phyloP scores from a whole-genome alignment of 257 asterid species.

The Scutellaria barbata region DNA sequence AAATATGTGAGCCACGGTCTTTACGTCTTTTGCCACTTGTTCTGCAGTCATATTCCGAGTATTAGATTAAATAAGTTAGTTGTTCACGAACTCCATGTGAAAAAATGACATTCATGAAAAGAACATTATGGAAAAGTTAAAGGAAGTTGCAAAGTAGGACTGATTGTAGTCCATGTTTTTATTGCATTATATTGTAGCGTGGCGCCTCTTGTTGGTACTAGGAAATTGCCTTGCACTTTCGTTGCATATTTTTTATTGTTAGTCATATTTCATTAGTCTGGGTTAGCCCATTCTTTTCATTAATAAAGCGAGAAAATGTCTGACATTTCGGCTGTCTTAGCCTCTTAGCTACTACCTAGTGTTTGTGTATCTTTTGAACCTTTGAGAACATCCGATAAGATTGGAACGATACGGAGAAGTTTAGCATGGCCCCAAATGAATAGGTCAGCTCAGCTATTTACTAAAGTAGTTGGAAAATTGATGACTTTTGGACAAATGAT shows the following conservation, averaged over 20 bases:
- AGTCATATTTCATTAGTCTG: not conserved
- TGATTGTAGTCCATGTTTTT: not conserved
- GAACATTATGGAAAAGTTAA: not conserved
- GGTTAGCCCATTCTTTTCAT: no score
- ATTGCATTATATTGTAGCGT: not conserved
- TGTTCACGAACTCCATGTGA: constrained; percentile 7
- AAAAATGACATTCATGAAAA: constrained; percentile 27
- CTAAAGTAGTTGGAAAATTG: no score
- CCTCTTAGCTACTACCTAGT: no score
- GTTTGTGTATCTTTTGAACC: no score
- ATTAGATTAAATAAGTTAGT: not conserved
- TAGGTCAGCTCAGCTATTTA: no score
- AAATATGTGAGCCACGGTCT: not conserved
- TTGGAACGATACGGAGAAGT: no score
- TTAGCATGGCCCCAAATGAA: no score
- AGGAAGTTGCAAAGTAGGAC: constrained; percentile 36
- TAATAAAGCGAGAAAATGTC: no score
- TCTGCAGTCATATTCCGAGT: not conserved
- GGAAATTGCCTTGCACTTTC: constrained; percentile 46
- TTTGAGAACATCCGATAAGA: no score
- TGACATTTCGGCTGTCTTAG: no score
- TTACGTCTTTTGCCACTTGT: constrained; percentile 1
- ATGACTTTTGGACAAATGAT: no score
- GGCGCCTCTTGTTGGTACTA: not conserved
- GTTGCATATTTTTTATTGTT: not conserved